phyloP scores from a whole-genome alignment of 305 asterid genomes.

The Solanum hybrid region DNA sequence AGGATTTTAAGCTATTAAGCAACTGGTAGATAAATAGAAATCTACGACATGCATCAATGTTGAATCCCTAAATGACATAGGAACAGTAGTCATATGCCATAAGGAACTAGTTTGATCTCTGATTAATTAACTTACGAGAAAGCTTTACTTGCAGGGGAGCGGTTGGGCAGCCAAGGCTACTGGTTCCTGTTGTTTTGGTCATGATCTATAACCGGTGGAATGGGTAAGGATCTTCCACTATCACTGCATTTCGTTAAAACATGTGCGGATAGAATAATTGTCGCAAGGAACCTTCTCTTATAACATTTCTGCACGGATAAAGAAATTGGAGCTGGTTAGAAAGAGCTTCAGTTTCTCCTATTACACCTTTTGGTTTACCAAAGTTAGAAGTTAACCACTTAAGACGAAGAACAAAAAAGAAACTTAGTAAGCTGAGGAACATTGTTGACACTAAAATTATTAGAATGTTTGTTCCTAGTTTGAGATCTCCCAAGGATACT shows the following conservation, averaged over 20 bases:
- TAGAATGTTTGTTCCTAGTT: background rate
- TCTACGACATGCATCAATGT: background rate
- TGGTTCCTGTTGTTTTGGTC: conserved; percentile 82
- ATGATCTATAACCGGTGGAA: conserved; percentile 86
- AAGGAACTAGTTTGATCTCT: background rate
- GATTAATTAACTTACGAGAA: background rate
- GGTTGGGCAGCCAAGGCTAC: conserved; percentile 71
- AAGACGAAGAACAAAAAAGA: background rate
- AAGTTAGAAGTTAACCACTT: background rate
- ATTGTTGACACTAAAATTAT: background rate
- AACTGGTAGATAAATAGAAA: background rate
- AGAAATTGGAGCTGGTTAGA: background rate
- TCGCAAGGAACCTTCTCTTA: background rate
- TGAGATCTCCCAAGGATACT: background rate
- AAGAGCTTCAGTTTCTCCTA: background rate
- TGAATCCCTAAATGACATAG: background rate
- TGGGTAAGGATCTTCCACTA: conserved; percentile 35
- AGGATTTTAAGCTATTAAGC: background rate
- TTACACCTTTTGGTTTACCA: background rate
- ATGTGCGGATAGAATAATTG: background rate
- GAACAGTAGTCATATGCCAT: background rate
- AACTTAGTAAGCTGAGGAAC: background rate
- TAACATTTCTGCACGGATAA: background rate
- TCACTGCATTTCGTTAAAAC: background rate
- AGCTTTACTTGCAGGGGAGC: conserved; percentile 61